Base-by-base conservation (phyloP, 106 monocot species). In the Gastrodia elata region DNA sequence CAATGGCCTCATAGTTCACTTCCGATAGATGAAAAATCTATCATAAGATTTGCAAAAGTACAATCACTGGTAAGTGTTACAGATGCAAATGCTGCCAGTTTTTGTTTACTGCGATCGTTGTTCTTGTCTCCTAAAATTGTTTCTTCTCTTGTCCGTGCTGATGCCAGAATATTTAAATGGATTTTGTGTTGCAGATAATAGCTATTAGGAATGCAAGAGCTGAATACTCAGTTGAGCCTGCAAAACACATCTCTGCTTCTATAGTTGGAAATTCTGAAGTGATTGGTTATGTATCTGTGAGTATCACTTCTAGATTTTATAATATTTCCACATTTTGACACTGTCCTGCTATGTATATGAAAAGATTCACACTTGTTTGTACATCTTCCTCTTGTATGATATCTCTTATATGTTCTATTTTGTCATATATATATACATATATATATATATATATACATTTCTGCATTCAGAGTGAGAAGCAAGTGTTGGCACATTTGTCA, bases 161-260 rank as follows among this genome's bases (percentile, higher is more conserved):
- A 52, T 27, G 13, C 14, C 72, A 42, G 26, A 30, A 4, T 16
- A 42, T 27, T 38, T 70, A 14, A 64, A 28, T 43, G 25, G 71
- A 32, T 4, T 28, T 36, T 72, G 7, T 77, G 36, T 56, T 13
- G 1, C 75, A 97, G 97, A 91, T 72, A 33, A 88, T 77, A 83
- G 81, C 84, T 18, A 93, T 97, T 46, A 81, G 97, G 41, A 97
- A 93, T 85, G 88, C 83, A 41, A 75, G 97, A 74, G 93, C 97
- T 42, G 92, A 97, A 77, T 92, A 97, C 79, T 97, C 97, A 71
- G 97, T 97, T 73, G 97, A 93, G 83, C 97, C 92, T 36, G 87
- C 86, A 77, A 97, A 91, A 77, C 92, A 86, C 26, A 90, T 97
- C 74, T 97, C 97, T 76, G 92, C 93, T 43, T 88, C 84, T 38